Conservation (phyloP, 1,284 basidiomycete genomes). For the Papiliotrema terrestris region DNA sequence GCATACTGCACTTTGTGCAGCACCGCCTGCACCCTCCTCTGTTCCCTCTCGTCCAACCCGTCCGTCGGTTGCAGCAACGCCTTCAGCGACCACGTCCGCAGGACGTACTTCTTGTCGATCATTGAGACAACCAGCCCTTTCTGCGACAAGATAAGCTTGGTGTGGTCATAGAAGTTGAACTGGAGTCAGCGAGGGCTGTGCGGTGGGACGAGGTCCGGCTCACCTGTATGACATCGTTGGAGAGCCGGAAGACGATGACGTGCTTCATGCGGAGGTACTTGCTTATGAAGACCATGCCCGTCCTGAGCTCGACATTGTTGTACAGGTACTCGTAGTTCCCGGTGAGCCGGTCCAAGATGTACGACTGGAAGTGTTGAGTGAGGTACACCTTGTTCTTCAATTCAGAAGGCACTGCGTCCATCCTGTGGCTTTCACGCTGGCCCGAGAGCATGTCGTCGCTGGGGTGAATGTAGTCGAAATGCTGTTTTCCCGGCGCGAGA, state of each 20-base stretch:
- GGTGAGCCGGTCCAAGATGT: conserved; percentile 83
- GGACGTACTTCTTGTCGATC: conserved; percentile 81
- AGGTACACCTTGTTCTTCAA: conserved; percentile 84
- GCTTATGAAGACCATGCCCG: conserved; percentile 90
- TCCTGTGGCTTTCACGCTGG: conserved; percentile 42
- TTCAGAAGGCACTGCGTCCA: conserved; percentile 51
- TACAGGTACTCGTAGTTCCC: conserved; percentile 77
- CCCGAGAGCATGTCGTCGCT: conserved; percentile 23
- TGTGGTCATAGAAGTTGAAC: conserved; percentile 99
- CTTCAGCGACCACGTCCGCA: conserved; percentile 70
- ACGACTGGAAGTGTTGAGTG: conserved; percentile 85
- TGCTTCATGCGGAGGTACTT: conserved; percentile 95
- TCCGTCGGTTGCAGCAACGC: conserved; percentile 59
- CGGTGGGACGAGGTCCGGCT: conserved; percentile 17
- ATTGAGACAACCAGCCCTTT: conserved; percentile 75
- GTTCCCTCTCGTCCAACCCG: conserved; percentile 24
- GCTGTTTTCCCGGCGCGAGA: conserved; percentile 73
- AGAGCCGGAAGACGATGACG: conserved; percentile 93
- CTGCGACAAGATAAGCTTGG: conserved; percentile 83
- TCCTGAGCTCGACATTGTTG: conserved; percentile 62
- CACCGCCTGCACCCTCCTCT: conserved; percentile 32
- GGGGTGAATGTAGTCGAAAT: conserved; percentile 71
- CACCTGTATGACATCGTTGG: conserved; percentile 88
- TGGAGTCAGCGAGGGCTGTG: conserved; percentile 39
- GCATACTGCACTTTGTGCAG: conserved; percentile 44